Evolutionary conservation across 208 protist genomes (phyloP).

Genomic region (Herpetomonas tarakana): DNA sequence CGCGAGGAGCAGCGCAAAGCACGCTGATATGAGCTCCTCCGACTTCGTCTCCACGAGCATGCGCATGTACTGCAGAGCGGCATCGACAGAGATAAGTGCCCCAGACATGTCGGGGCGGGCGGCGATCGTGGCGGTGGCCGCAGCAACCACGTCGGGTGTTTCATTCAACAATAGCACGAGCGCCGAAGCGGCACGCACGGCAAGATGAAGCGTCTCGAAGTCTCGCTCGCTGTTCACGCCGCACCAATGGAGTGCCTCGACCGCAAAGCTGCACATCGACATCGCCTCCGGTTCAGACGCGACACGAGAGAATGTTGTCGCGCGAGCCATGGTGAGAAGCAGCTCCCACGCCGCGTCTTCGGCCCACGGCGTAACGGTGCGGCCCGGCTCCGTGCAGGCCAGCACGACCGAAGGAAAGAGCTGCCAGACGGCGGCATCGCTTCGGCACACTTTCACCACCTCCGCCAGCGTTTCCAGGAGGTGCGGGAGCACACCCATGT

Average conservation of each 20-base stretch:
- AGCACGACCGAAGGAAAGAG: conserved; percentile 45
- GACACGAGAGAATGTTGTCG: conserved; percentile 15
- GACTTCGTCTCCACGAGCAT: neutral
- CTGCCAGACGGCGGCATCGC: conserved; percentile 40
- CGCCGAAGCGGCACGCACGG: conserved; percentile 39
- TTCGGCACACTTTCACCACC: conserved; percentile 22
- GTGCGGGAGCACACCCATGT: conserved; percentile 35
- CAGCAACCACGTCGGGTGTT: conserved; percentile 26
- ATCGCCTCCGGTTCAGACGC: neutral
- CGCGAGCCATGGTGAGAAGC: conserved; percentile 45
- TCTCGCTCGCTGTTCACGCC: conserved; percentile 52
- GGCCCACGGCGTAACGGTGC: conserved; percentile 45
- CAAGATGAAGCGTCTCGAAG: conserved; percentile 40
- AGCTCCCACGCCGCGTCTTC: conserved; percentile 84
- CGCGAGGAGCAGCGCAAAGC: conserved; percentile 24
- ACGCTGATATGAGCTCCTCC: conserved; percentile 22
- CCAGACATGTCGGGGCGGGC: conserved; percentile 6
- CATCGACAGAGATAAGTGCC: too few relatives aligned
- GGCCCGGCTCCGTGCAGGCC: conserved; percentile 43
- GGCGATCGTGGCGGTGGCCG: conserved; percentile 23
- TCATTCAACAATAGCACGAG: conserved; percentile 45
- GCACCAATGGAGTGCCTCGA: conserved; percentile 38
- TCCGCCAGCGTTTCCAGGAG: conserved; percentile 59
- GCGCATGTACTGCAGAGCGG: neutral
- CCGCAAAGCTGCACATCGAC: neutral